Percentiles rank a stretch among this genome's conserved stretches.
phyloP scores from a whole-genome alignment of 176 grass and related monocot species.

The Oryza rufipogon region DNA sequence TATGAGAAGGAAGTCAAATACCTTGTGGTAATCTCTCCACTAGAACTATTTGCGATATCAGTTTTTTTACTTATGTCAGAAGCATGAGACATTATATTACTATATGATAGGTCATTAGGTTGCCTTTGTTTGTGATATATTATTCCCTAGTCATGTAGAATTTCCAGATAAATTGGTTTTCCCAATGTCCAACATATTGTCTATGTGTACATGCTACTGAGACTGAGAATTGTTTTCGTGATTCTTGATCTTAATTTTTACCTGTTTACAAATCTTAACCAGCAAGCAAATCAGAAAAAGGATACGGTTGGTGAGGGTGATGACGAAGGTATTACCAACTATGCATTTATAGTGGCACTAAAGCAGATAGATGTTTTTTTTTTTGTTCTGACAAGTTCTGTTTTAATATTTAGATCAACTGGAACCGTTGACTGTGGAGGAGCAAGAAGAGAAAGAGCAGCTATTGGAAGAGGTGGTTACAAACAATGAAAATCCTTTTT shows the following conservation, averaged over 20 bases:
- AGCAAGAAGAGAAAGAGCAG: conserved; percentile 72
- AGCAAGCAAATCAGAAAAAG: conserved; percentile 78
- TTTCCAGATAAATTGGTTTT: background rate
- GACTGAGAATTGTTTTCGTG: background rate
- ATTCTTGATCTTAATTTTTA: conserved; percentile 32
- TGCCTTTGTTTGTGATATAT: conserved; percentile 16
- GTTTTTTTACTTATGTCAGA: background rate
- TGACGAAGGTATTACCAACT: conserved; percentile 57
- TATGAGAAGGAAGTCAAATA: conserved; percentile 92
- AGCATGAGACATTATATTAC: conserved; percentile 7
- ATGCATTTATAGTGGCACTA: conserved; percentile 29
- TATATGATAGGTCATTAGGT: background rate
- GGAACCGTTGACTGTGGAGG: conserved; percentile 58
- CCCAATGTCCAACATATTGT: background rate
- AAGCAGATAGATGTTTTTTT: background rate
- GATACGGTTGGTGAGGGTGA: conserved; percentile 80
- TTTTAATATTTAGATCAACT: conserved; percentile 50
- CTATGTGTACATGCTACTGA: background rate
- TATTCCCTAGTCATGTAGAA: conserved; percentile 10
- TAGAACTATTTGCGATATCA: conserved; percentile 9
- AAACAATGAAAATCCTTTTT: conserved; percentile 1
- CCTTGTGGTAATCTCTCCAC: conserved; percentile 53
- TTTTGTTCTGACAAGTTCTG: conserved; percentile 13
- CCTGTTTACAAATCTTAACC: conserved; percentile 32
- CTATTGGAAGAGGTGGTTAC: conserved; percentile 58